Evolutionary conservation across 306 rosid genomes (phyloP).

Genomic region (Fagus crenata): DNA sequence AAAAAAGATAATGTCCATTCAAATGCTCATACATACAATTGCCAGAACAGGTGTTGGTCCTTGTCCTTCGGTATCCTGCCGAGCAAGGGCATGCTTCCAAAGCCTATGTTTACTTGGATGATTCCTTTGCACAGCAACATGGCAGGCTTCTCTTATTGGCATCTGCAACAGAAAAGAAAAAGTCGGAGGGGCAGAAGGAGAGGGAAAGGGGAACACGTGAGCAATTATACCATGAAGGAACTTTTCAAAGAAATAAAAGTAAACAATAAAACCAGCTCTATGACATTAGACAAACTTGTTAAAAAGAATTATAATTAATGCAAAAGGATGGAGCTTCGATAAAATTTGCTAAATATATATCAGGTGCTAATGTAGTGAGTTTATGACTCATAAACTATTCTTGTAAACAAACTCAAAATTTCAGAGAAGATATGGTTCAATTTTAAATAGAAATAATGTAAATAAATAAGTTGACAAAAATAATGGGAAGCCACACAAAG

Average conservation of each 20-base stretch:
- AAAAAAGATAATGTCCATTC: conserved; percentile 9
- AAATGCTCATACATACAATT: conserved; percentile 61
- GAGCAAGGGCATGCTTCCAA: conserved; percentile 93
- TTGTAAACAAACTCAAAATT: neutral
- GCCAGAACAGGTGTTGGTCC: conserved; percentile 74
- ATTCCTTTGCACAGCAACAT: conserved; percentile 79
- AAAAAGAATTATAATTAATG: neutral
- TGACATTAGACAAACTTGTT: neutral
- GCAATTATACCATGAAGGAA: neutral
- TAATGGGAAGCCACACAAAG: neutral
- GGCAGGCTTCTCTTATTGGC: conserved; percentile 98
- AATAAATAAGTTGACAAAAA: conserved; percentile 1
- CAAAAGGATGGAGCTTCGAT: too few species aligned
- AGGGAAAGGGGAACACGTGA: neutral
- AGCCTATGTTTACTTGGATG: conserved; percentile 85
- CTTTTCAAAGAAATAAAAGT: neutral
- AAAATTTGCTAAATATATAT: neutral
- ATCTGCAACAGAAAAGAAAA: conserved; percentile 48
- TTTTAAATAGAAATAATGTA: neutral
- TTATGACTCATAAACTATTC: neutral
- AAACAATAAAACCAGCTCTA: neutral
- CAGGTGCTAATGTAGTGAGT: neutral
- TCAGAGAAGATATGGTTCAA: neutral
- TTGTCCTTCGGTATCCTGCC: conserved; percentile 68
- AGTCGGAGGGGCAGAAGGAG: neutral